These are phyloP conservation scores for Centella asiatica DNA, from an alignment of 129 eudicot species.

Conservation along the genomic window DNA sequence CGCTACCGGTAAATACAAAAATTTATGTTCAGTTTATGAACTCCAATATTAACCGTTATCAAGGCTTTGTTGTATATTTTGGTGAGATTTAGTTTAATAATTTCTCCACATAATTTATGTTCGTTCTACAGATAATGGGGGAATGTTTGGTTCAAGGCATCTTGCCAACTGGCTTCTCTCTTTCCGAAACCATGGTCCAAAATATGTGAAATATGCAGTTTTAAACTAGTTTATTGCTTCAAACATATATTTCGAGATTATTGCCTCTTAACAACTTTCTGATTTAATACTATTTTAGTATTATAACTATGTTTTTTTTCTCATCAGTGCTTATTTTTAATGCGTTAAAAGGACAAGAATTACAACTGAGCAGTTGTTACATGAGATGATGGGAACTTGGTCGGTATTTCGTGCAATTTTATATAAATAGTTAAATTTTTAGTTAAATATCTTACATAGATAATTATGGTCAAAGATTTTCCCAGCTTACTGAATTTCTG, in stretches of 20 bases:
- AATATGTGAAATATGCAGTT: background rate
- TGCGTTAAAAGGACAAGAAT: no score
- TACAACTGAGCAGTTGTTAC: background rate
- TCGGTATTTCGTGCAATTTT: no score
- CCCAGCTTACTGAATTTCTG: slow-evolving; percentile 17
- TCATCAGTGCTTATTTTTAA: background rate
- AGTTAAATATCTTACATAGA: no score
- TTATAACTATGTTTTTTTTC: no score
- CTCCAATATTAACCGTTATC: no score
- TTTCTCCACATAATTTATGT: background rate
- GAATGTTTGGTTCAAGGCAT: background rate
- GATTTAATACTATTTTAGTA: background rate
- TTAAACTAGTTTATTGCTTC: background rate
- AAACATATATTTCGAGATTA: background rate
- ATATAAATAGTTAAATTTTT: no score
- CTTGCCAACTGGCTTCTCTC: slow-evolving; percentile 8
- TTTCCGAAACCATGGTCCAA: background rate
- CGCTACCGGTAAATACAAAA: no score
- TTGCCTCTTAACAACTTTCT: background rate
- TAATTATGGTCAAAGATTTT: slow-evolving; percentile 14
- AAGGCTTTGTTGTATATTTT: no score
- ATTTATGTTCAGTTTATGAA: no score
- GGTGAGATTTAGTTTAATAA: no score
- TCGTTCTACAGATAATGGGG: background rate
- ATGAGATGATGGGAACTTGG: background rate